Conservation (phyloP, 805 yeast genomes). For the Cephaloascus albidus region DNA sequence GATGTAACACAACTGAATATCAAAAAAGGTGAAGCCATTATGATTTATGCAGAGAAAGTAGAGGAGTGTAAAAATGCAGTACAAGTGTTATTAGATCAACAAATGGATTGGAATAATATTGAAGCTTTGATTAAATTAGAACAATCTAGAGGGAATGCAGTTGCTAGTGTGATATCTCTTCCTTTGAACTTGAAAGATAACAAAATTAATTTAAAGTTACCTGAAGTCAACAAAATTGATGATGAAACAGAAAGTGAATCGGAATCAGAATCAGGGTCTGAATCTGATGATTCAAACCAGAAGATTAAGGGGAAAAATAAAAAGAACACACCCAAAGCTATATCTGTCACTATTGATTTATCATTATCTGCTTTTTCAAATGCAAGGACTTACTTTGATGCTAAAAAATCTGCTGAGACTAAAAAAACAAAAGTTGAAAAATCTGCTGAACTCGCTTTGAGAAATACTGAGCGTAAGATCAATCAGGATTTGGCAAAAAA, state of each 20-base stretch:
- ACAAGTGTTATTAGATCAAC: conserved; percentile 60
- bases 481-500: conserved; percentile 59
- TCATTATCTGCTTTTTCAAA: conserved; percentile 77
- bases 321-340: conserved; percentile 9
- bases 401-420: conserved; percentile 63
- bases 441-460: conserved; percentile 68
- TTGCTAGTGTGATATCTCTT: conserved; percentile 52
- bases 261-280: conserved; percentile 18
- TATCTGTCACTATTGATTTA: conserved; percentile 60
- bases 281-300: conserved; percentile 22
- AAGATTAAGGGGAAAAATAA: conserved; percentile 7
- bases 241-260: conserved; percentile 12
- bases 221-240: conserved; percentile 18
- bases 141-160: conserved; percentile 50
- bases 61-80: conserved; percentile 66
- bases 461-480: conserved; percentile 74
- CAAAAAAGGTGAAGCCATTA: conserved; percentile 65
- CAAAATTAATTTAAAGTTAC: conserved; percentile 49
- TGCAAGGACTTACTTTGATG: conserved; percentile 72
- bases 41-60: conserved; percentile 57
- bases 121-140: conserved; percentile 67
- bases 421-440: conserved; percentile 77
- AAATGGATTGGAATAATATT: conserved; percentile 91
- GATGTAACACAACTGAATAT: conserved; percentile 56
- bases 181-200: conserved; percentile 68